Base-by-base conservation (phyloP, 1,139 yeast genomes). In the Komagataea norvegica region DNA sequence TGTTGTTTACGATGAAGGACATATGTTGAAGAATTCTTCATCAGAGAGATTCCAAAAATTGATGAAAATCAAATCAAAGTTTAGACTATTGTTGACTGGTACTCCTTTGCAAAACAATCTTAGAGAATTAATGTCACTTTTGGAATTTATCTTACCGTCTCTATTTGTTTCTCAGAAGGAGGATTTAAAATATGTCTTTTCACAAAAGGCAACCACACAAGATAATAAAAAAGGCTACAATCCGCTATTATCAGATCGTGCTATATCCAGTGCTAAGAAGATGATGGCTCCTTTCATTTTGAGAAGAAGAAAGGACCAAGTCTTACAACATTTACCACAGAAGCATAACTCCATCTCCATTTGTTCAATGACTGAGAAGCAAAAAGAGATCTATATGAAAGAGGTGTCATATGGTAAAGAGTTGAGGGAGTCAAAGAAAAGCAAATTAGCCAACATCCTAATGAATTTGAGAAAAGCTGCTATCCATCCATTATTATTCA, bases 221-320 rank as follows among this genome's bases (percentile, higher is more conserved):
- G 72, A 69, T 38, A 60, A 65, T 32, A 49, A 63, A 0, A 67
- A 68, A 29, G 68, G 65, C 33, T 83, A 78, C 52, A 85, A 84
- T 52, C 96, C 96, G 3, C 69, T 91, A 38, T 65, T 91, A 33
- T 87, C 97, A 0, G 81, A 82, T 48, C 95, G 91, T 61, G 94
- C 98, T 1, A 88, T 91, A 44, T 74, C 79, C 30, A 84, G 88
- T 55, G 99, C 99, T 6, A 87, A 86, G 59, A 82, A 93, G 4
- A 91, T 91, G 96, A 91, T 91, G 98, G 84, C 95, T 3, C 99
- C 99, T 5, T 91, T 91, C 64, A 91, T 91, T 8, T 67, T 91
- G 52, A 74, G 99, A 59, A 79, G 99, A 58, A 83, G 83, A 55
- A 91, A 91, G 64, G 84, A 77, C 42, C 97, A 91, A 60, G 98